Evolutionary conservation across 2,329 filamentous ascomycete species (phyloP).

Genomic region (Monilinia aucupariae): DNA sequence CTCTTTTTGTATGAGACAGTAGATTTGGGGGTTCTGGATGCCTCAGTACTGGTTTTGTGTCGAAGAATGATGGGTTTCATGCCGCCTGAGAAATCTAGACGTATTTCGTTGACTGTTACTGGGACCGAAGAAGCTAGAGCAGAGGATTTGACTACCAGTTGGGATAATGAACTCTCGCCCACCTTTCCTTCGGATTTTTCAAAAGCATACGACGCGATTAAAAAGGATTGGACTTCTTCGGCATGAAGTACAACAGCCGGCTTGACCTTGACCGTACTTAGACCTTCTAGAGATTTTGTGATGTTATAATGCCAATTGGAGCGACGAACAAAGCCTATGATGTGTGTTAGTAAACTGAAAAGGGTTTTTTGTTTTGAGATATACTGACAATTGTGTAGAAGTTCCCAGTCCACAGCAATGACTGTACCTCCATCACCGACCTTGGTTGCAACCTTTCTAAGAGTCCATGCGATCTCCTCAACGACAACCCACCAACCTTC

Average conservation of each 20-base stretch:
- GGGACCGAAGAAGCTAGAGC: conserved; percentile 49
- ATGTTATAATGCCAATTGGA: conserved; percentile 59
- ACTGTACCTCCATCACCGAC: conserved; percentile 50
- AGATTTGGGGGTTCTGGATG: neutral
- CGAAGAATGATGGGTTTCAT: conserved; percentile 50
- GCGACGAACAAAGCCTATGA: conserved; percentile 48
- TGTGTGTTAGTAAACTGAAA: conserved; percentile 23
- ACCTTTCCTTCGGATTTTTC: conserved; percentile 54
- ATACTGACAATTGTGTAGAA: conserved; percentile 53
- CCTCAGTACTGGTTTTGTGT: conserved; percentile 24
- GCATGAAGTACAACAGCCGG: conserved; percentile 49
- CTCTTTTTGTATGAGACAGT: conserved; percentile 22
- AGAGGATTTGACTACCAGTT: conserved; percentile 53
- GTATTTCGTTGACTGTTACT: conserved; percentile 47
- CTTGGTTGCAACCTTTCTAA: conserved; percentile 51
- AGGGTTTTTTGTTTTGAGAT: neutral
- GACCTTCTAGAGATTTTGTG: conserved; percentile 48
- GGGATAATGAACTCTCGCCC: conserved; percentile 53
- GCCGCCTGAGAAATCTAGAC: conserved; percentile 52
- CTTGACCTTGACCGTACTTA: conserved; percentile 40
- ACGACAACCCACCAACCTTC: conserved; percentile 56
- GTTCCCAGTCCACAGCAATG: conserved; percentile 59
- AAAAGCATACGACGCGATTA: conserved; percentile 54
- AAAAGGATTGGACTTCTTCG: conserved; percentile 47
- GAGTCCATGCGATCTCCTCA: conserved; percentile 57